A percentile compares a stretch with the other conserved stretches of the same genome.
These are phyloP conservation scores for Clavariopsis aquatica DNA, from an alignment of 495 filamentous ascomycete species.

Conservation along the genomic window DNA sequence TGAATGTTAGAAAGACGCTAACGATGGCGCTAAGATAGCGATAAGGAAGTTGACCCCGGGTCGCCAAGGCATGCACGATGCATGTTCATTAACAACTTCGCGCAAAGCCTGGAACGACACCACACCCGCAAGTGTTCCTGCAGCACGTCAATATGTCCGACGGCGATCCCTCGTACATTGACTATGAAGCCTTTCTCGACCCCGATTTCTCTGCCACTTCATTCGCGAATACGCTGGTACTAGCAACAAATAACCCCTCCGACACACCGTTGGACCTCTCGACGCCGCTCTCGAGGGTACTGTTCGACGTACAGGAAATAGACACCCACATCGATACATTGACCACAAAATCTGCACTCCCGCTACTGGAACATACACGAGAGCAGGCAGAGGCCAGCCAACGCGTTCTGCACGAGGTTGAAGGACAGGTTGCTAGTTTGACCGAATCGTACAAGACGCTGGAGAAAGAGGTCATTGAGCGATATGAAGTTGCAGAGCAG, in stretches of 20 bases:
- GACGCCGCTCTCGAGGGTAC: conserved; percentile 87
- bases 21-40: conserved; percentile 25
- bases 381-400: conserved; percentile 67
- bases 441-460: conserved; percentile 82
- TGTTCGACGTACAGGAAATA: conserved; percentile 97
- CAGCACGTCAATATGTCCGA: conserved; percentile 39
- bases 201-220: conserved; percentile 74
- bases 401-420: conserved; percentile 69
- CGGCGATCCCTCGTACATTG: conserved; percentile 82
- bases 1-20: conserved; percentile 16
- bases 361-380: conserved; percentile 77
- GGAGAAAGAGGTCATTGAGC: conserved; percentile 76
- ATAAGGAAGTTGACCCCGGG: conserved; percentile 15
- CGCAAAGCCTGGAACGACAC: background rate
- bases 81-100: conserved; percentile 10
- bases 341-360: conserved; percentile 79
- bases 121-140: conserved; percentile 1
- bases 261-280: conserved; percentile 90
- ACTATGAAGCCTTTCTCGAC: conserved; percentile 89
- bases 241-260: conserved; percentile 85
- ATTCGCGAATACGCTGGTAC: conserved; percentile 87
- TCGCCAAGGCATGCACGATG: conserved; percentile 10
- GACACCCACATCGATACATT: conserved; percentile 92
- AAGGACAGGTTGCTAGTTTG: conserved; percentile 72
- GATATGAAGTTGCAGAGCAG: conserved; percentile 78